Percentiles rank a stretch among this genome's conserved stretches.
Conservation (phyloP, 495 filamentous ascomycete genomes). For the Penicillium subrubescens region DNA sequence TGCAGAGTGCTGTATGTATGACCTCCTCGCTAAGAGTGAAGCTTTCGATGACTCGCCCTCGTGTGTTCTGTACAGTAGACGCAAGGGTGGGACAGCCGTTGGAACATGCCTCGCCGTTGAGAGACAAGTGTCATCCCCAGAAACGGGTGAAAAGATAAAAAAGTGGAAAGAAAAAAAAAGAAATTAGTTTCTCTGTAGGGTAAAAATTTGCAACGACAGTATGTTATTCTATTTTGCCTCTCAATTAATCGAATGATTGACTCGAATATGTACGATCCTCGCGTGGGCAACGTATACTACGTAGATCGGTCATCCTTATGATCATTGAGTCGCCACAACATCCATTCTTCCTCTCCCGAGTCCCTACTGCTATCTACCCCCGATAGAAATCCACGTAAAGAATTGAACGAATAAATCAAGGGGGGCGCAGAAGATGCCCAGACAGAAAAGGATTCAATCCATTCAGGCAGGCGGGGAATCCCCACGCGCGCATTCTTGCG, state of each 20-base stretch:
- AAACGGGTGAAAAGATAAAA: background rate
- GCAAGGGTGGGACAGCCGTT: slow-evolving; percentile 26
- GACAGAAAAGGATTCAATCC: background rate
- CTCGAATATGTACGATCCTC: background rate
- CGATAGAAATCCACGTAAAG: background rate
- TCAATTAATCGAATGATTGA: background rate
- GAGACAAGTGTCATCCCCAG: slow-evolving; percentile 28
- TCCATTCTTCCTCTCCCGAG: background rate
- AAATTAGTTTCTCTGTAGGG: background rate
- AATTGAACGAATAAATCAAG: slow-evolving; percentile 1
- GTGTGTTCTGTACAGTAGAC: slow-evolving; percentile 5
- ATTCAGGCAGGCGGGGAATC: slow-evolving; percentile 3
- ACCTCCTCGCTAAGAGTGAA: background rate
- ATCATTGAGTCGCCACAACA: background rate
- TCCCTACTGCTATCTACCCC: background rate
- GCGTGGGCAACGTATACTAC: background rate
- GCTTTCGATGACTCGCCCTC: slow-evolving; percentile 9
- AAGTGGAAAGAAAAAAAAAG: background rate
- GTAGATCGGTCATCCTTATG: background rate
- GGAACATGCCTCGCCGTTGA: slow-evolving; percentile 29
- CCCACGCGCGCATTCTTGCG: slow-evolving; percentile 21
- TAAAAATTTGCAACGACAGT: too few species aligned
- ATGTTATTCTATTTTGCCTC: too few species aligned
- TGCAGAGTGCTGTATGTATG: background rate
- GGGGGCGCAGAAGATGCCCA: background rate